These are phyloP conservation scores for Cryptococcus floricola DNA, from an alignment of 1,284 basidiomycete genomes.

Conservation along the genomic window DNA sequence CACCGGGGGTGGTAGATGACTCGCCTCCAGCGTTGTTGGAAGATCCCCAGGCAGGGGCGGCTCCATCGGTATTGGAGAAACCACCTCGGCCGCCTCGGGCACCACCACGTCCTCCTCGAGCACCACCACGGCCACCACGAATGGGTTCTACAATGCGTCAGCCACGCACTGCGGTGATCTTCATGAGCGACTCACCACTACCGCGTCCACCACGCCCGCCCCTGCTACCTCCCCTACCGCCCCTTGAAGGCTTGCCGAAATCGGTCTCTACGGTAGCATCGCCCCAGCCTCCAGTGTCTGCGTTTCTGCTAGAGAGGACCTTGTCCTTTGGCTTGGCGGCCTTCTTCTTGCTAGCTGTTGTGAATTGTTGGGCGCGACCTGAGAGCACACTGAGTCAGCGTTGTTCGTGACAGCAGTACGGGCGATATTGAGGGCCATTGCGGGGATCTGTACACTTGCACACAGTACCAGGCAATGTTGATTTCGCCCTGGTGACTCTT, in stretches of 20 bases:
- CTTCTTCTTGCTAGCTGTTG: constrained; percentile 47
- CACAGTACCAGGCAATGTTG: not conserved
- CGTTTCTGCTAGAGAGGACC: constrained; percentile 39
- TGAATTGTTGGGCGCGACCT: constrained; percentile 51
- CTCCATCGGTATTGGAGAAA: constrained; percentile 23
- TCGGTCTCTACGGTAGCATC: constrained; percentile 16
- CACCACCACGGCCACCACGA: constrained; percentile 35
- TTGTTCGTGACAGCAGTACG: not conserved
- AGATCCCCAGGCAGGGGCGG: constrained; percentile 31
- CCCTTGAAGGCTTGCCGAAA: constrained; percentile 32
- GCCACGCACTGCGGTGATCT: not conserved
- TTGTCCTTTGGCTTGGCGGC: constrained; percentile 33
- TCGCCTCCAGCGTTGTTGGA: constrained; percentile 35
- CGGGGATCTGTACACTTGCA: not conserved
- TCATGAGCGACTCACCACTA: constrained; percentile 21
- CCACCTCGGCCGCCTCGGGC: constrained; percentile 41
- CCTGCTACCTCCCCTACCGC: constrained; percentile 41
- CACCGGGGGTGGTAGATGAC: constrained; percentile 8
- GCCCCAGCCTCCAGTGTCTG: constrained; percentile 40
- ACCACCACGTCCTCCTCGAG: constrained; percentile 40
- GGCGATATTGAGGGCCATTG: not conserved
- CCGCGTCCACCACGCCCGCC: constrained; percentile 43
- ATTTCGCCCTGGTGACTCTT: not conserved
- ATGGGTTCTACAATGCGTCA: constrained; percentile 22
- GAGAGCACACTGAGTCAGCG: not conserved